These are phyloP conservation scores for Martiniozyma abietophila DNA, from an alignment of 805 yeast species.

Conservation along the genomic window DNA sequence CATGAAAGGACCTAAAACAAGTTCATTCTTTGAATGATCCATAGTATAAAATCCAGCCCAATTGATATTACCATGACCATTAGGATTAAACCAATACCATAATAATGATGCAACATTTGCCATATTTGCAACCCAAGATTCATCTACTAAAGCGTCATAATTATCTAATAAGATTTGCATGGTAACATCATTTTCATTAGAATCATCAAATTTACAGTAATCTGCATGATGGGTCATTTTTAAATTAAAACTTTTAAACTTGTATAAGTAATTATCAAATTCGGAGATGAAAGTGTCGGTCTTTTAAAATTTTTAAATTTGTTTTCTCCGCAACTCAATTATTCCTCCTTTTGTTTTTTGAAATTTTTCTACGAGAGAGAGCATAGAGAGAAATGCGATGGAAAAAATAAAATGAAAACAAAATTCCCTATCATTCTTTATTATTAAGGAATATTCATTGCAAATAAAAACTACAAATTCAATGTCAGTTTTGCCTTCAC, in stretches of 20 bases:
- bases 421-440: not conserved
- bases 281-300: not conserved
- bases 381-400: not conserved
- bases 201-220: constrained; percentile 41
- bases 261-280: not conserved
- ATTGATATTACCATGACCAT: constrained; percentile 53
- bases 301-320: too few relatives aligned
- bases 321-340: too few relatives aligned
- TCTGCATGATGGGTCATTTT: constrained; percentile 59
- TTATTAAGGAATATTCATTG: not conserved
- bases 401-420: not conserved
- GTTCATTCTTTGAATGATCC: constrained; percentile 27
- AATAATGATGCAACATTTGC: constrained; percentile 79
- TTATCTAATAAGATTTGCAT: constrained; percentile 50
- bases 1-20: constrained; percentile 86
- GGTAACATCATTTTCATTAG: constrained; percentile 37
- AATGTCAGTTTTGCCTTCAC: constrained; percentile 19
- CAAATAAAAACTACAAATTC: not conserved
- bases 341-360: too few relatives aligned
- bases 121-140: constrained; percentile 83
- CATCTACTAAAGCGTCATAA: constrained; percentile 57
- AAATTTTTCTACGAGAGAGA: too few relatives aligned
- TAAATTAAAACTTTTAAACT: not conserved
- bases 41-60: constrained; percentile 90
- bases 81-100: constrained; percentile 72